Evolutionary conservation across 2,329 filamentous ascomycete genomes (phyloP).

Genomic region (Pestalotiopsis sp.): DNA sequence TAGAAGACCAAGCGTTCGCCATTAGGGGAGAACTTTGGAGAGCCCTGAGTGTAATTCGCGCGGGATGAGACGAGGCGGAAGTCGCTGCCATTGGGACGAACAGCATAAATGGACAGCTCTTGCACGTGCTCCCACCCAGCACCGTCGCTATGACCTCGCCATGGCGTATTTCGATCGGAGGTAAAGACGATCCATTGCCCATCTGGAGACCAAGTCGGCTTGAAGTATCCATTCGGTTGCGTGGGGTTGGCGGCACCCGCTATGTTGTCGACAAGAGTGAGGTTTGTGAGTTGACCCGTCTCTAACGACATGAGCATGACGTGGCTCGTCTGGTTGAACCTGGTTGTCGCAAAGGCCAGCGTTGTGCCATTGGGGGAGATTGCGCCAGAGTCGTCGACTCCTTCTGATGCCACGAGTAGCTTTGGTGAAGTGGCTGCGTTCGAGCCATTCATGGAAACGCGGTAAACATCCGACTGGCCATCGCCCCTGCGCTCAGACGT

Average conservation of each 20-base stretch:
- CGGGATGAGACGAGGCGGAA: not conserved
- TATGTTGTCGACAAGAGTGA: not conserved
- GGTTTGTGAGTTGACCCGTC: not conserved
- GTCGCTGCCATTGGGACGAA: not conserved
- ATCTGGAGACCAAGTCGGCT: not conserved
- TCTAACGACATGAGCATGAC: not conserved
- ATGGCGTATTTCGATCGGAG: not conserved
- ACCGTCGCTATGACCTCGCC: not conserved
- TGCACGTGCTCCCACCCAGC: not conserved
- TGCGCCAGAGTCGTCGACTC: not conserved
- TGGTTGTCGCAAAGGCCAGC: not conserved
- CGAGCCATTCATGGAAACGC: not conserved
- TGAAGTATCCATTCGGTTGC: not conserved
- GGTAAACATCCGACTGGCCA: not conserved
- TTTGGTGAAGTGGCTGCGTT: not conserved
- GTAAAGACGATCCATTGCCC: not conserved
- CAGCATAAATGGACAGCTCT: constrained; percentile 1
- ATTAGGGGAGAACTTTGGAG: not conserved
- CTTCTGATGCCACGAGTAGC: not conserved
- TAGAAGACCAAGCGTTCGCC: not conserved
- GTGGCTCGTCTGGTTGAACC: not conserved
- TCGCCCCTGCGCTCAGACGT: constrained; percentile 32
- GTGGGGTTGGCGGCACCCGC: not conserved
- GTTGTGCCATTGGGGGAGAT: not conserved
- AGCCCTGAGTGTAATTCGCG: not conserved